Evolutionary conservation across 441 rosid species (phyloP), one percentile per base, ranked within the genome.

Genomic region (Populus trichocarpa): DNA sequence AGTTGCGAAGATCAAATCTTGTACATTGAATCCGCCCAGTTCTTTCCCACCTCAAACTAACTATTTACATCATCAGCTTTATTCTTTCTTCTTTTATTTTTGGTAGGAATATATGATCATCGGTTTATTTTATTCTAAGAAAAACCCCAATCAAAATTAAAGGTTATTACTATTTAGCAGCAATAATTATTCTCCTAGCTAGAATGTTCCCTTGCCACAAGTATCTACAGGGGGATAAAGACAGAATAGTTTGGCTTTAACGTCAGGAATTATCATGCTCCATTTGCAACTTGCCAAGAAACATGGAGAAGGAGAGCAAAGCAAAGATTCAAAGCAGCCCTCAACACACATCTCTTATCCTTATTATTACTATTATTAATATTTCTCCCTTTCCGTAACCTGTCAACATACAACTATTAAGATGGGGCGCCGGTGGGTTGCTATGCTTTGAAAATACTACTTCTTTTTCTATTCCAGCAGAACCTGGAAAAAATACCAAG

Each of bases 231-330:
- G 3, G 75, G 18, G 71, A 25, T 26, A 71, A 8, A 65, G 26
- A 36, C 20, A 13, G 26, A 35, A 25, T 16, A 7, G 50, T 64
- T 64, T 64, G 71, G 14, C 20, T 69, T 69, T 69, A 36, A 69
- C 50, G 71, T 68, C 42, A 73, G 68, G 25, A 26, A 73, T 73
- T 63, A n/a, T 30, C 61, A 26, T 71, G 16, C 64, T 32, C 61
- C 64, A 23, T 50, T 64, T 69, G 81, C 83, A 81, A 77, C 26
- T 77, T 74, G 81, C 72, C 81, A 59, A 76, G 78, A 69, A 70
- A 8, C 69, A 71, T 67, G 77, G 67, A 71, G 70, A 35, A 9
- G 64, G 25, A 33, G 20, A 13, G 50, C 33, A 16, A 38, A 18
- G 38, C 5, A 38, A 23, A 72, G 35, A 71, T 75, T 75, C 63